Base-by-base conservation (phyloP, 768 basidiomycete genomes). In the Pleurotus salmoneostramineus region DNA sequence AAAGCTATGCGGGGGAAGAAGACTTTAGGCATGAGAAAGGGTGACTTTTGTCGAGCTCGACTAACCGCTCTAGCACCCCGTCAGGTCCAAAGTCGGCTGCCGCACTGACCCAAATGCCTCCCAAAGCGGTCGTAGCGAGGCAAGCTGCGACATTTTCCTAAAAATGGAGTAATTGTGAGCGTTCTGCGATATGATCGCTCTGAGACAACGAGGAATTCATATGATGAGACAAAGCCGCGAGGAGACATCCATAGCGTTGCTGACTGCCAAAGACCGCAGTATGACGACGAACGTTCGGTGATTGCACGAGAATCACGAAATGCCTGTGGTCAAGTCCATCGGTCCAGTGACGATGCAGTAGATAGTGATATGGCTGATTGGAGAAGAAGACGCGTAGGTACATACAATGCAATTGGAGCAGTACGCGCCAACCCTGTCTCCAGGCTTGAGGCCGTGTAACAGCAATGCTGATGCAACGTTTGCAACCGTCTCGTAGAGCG, bases 21-120 rank as follows among this genome's bases (percentile, higher is more conserved):
- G 3, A 60, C 37, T 2, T 61, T 27, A 60, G 54, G 34, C 14
- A 31, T 14, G 44, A 51, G 42, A 52, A 49, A 50, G 58, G 47
- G 56, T 36, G 50, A 3, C 3, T 27, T 27, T 27, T 8, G 50
- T 15, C 54, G 52, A 56, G 34, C 40, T 12, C 58, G 21, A 64
- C 71, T 59, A 63, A 85, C 79, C 91, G 79, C 71, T 93, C 89
- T 44, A 87, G 72, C 2, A 90, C 88, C 7, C 91, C 91, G 60
- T 84, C 80, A 15, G 87, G 74, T n/a, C 87, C 91, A 70, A 93
- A 92, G 70, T 93, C 91, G 12, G 89, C 84, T 14, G 90, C 88
- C 11, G 88, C 89, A 64, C 84, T 85, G 45, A 90, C 89, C 87
- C 89, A 93, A 44, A 93, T 88, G n/a, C 79, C 89, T 14, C 60